Conservation (phyloP, 495 filamentous ascomycete genomes). For the Talaromyces liani region DNA sequence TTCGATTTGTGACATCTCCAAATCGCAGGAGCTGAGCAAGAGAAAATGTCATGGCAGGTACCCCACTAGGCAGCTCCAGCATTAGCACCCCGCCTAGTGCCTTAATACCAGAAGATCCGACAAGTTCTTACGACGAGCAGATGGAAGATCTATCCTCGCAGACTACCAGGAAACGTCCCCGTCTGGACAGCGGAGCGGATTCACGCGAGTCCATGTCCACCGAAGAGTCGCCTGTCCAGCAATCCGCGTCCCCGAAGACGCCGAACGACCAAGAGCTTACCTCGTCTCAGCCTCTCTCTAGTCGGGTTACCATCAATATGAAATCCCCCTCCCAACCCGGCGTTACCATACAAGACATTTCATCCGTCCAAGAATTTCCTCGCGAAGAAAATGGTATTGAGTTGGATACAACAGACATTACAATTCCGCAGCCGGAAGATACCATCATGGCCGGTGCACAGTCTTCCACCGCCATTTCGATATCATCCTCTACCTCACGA, state of each 20-base stretch:
- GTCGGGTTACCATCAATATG: constrained; percentile 52
- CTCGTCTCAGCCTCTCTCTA: constrained; percentile 32
- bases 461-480: constrained; percentile 30
- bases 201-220: constrained; percentile 37
- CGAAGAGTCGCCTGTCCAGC: constrained; percentile 14
- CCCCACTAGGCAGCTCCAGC: constrained; percentile 44
- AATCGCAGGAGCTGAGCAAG: not conserved
- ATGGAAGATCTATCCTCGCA: constrained; percentile 51
- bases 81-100: constrained; percentile 37
- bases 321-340: constrained; percentile 24
- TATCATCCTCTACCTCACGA: constrained; percentile 41
- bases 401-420: constrained; percentile 9
- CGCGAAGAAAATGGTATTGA: constrained; percentile 12
- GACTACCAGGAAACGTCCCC: constrained; percentile 53
- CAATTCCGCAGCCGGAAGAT: constrained; percentile 9
- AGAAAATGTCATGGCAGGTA: constrained; percentile 41
- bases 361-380: constrained; percentile 1
- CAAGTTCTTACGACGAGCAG: constrained; percentile 31
- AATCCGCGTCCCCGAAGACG: constrained; percentile 8
- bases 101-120: constrained; percentile 22
- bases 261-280: constrained; percentile 23
- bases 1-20: not conserved
- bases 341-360: not conserved
- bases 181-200: constrained; percentile 50
- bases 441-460: constrained; percentile 14